phyloP scores from a whole-genome alignment of 176 grass and related monocot genomes.

The Dactylis glomerata region DNA sequence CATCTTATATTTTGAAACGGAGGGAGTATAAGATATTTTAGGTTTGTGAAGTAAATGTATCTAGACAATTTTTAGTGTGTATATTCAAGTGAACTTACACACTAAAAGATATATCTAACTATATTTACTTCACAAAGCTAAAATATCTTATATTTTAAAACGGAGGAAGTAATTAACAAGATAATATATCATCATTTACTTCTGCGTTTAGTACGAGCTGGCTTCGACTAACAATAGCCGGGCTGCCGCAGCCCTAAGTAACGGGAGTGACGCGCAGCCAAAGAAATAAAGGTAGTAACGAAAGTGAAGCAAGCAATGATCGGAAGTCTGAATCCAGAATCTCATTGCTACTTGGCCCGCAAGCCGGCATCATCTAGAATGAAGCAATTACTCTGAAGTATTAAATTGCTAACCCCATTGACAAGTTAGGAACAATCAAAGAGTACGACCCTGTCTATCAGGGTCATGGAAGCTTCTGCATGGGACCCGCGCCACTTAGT shows the following conservation, averaged over 20 bases:
- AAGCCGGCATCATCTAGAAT: slow-evolving; percentile 43
- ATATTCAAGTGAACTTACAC: no score
- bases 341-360: slow-evolving; percentile 19
- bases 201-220: not conserved
- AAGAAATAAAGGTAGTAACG: not conserved
- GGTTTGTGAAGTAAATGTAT: no score
- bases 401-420: not conserved
- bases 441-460: no score
- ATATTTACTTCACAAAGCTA: no score
- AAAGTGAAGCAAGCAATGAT: not conserved
- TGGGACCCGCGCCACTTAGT: not conserved
- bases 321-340: not conserved
- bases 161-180: no score
- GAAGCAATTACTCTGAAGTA: not conserved
- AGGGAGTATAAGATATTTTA: no score
- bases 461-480: not conserved
- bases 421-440: not conserved
- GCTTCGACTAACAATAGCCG: not conserved
- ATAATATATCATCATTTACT: not conserved
- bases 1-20: no score
- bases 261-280: no score
- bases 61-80: no score
- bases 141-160: no score
- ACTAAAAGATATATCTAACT: no score
- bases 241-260: not conserved